Conservation (phyloP, 2,329 filamentous ascomycete genomes). For the Chalaropsis thielavioides region DNA sequence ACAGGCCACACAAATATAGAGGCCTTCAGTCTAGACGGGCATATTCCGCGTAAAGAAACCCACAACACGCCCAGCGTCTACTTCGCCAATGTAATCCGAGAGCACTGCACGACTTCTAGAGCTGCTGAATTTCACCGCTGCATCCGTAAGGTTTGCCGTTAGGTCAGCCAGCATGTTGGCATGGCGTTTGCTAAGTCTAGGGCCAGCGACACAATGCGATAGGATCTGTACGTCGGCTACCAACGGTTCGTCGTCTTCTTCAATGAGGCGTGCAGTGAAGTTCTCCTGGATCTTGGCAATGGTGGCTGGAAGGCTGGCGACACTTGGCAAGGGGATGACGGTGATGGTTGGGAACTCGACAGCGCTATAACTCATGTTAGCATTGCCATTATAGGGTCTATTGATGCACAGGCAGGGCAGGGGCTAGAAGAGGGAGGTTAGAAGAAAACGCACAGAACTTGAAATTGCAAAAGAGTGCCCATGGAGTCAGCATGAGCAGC, state of each 20-base stretch:
- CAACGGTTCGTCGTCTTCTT: background rate
- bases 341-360: constrained; percentile 28
- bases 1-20: no score
- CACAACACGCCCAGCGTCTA: constrained; percentile 23
- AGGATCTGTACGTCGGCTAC: constrained; percentile 17
- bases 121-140: constrained; percentile 21
- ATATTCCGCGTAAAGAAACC: constrained; percentile 23
- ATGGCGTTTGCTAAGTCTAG: constrained; percentile 21
- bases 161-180: constrained; percentile 24
- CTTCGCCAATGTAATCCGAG: constrained; percentile 23
- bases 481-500: constrained; percentile 20
- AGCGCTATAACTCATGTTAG: constrained; percentile 19
- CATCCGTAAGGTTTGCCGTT: constrained; percentile 21
- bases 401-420: no score
- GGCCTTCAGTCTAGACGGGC: background rate
- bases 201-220: constrained; percentile 22
- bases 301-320: constrained; percentile 25
- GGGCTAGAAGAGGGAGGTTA: background rate
- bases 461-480: constrained; percentile 29
- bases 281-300: constrained; percentile 28
- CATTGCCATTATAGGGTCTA: background rate
- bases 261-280: constrained; percentile 15
- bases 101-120: constrained; percentile 20
- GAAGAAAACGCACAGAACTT: constrained; percentile 29
- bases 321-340: constrained; percentile 30